phyloP scores from a whole-genome alignment of 495 filamentous ascomycete species.

The Xylaria flabelliformis region DNA sequence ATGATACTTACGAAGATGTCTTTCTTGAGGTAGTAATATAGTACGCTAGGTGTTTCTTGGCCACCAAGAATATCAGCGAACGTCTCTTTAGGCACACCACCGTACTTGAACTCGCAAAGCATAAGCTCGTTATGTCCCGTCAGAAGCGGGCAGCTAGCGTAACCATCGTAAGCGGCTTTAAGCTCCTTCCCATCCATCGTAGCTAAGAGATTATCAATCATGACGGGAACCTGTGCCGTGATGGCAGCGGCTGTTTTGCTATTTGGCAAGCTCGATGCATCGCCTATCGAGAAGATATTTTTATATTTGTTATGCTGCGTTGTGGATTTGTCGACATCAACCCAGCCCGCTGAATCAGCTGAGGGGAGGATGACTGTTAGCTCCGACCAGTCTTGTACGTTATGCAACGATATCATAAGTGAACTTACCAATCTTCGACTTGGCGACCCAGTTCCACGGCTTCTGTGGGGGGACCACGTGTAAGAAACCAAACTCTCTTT shows the following conservation, averaged over 20 bases:
- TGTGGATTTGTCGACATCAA: constrained; percentile 68
- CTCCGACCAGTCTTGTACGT: background rate
- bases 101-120: constrained; percentile 76
- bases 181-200: constrained; percentile 61
- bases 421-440: constrained; percentile 38
- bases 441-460: constrained; percentile 42
- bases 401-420: background rate
- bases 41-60: constrained; percentile 59
- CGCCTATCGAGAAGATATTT: constrained; percentile 74
- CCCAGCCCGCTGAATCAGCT: constrained; percentile 67
- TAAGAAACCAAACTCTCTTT: constrained; percentile 63
- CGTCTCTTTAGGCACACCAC: constrained; percentile 73
- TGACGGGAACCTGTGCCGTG: constrained; percentile 65
- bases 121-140: constrained; percentile 72
- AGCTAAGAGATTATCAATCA: constrained; percentile 62
- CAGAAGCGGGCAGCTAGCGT: constrained; percentile 72
- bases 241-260: constrained; percentile 74
- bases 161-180: constrained; percentile 65
- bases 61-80: constrained; percentile 64
- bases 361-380: constrained; percentile 20
- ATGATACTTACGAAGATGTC: constrained; percentile 63
- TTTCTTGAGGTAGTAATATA: constrained; percentile 73
- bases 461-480: constrained; percentile 47
- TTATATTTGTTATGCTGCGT: constrained; percentile 65
- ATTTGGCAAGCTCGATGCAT: constrained; percentile 70